Evolutionary conservation across 306 rosid genomes (phyloP).

Genomic region (Castanea mollissima): DNA sequence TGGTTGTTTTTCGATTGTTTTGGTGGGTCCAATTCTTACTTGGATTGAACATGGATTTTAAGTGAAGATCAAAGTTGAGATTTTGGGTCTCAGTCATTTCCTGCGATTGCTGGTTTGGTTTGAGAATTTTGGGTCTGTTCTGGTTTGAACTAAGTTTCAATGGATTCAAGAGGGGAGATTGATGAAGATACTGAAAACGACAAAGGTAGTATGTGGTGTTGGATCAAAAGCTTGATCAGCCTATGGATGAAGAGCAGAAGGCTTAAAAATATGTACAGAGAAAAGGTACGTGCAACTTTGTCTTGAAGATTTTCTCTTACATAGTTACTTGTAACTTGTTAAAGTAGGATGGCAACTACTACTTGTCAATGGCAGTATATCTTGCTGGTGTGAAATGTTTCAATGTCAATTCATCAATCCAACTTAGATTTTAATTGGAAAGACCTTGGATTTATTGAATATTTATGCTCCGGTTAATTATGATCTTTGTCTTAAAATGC

Average conservation of each 20-base stretch:
- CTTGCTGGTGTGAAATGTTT: background rate
- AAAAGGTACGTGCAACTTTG: background rate
- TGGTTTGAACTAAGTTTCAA: slow-evolving; percentile 28
- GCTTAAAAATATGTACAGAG: slow-evolving; percentile 7
- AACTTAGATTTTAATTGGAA: background rate
- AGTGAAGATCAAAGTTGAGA: slow-evolving; percentile 37
- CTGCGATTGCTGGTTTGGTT: slow-evolving; percentile 14
- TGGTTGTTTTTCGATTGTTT: slow-evolving; percentile 25
- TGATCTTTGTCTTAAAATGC: background rate
- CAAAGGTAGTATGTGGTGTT: slow-evolving; percentile 19
- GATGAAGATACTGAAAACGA: slow-evolving; percentile 43
- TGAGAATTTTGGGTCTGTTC: background rate
- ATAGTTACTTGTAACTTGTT: background rate
- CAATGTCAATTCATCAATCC: background rate
- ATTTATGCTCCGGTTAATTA: background rate
- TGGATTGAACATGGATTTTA: slow-evolving; percentile 23
- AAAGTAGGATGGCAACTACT: background rate
- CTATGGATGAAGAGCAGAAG: slow-evolving; percentile 28
- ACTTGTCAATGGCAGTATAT: background rate
- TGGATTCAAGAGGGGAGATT: slow-evolving; percentile 61
- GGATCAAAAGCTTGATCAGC: slow-evolving; percentile 22
- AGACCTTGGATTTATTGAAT: background rate
- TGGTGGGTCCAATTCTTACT: slow-evolving; percentile 26
- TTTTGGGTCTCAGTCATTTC: slow-evolving; percentile 20
- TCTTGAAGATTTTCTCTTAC: slow-evolving; percentile 1